Conservation (phyloP, 2,329 filamentous ascomycete species). For the Beauveria australis region DNA sequence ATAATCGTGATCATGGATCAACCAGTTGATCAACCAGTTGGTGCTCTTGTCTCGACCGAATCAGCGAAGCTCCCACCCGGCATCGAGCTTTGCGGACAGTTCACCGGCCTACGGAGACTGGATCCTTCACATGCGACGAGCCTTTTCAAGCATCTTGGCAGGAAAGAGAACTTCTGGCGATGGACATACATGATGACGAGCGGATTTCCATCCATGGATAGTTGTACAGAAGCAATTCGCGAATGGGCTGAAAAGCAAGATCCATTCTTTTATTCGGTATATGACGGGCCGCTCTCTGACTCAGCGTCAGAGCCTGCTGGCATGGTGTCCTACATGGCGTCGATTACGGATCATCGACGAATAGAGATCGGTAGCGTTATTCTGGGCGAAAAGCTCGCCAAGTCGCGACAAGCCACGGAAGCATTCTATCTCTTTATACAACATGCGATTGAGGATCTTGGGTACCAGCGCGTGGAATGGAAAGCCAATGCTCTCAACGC, state of each 20-base stretch:
- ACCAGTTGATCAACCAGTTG: constrained; percentile 2
- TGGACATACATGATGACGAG: constrained; percentile 28
- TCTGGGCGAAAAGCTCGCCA: constrained; percentile 40
- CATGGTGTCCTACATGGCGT: constrained; percentile 35
- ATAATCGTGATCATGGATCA: background rate
- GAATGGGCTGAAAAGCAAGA: constrained; percentile 23
- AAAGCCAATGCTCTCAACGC: constrained; percentile 52
- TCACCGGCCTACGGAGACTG: constrained; percentile 24
- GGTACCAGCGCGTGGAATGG: constrained; percentile 54
- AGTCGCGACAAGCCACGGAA: constrained; percentile 49
- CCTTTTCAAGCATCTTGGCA: constrained; percentile 25
- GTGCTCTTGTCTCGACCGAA: background rate
- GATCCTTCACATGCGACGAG: constrained; percentile 18
- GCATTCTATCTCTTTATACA: constrained; percentile 46
- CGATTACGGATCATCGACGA: constrained; percentile 37
- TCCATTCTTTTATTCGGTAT: constrained; percentile 36
- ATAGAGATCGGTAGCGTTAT: constrained; percentile 52
- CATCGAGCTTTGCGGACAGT: constrained; percentile 20
- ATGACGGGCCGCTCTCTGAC: constrained; percentile 23
- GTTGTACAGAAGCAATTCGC: constrained; percentile 16
- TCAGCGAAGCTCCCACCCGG: background rate
- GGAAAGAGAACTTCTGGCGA: constrained; percentile 20
- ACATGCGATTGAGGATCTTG: constrained; percentile 44
- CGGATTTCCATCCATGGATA: constrained; percentile 15
- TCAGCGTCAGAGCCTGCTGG: constrained; percentile 30